Conservation (phyloP, 2,329 filamentous ascomycete genomes). For the Xylariales sp. region DNA sequence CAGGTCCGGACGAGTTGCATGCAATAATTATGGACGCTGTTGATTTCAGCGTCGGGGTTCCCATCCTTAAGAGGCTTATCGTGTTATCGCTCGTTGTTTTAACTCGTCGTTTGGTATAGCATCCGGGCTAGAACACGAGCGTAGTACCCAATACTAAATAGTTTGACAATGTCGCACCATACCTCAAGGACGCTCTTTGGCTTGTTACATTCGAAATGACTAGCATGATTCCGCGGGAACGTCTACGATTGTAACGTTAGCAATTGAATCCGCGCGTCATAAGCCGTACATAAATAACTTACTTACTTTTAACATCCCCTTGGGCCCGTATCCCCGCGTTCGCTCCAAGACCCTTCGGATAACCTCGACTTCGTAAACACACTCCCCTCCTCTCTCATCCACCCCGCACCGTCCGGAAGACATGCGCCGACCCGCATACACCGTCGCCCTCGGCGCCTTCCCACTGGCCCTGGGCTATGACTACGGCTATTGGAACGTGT, state of each 20-base stretch:
- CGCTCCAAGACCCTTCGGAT: background rate
- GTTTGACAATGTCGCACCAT: constrained; percentile 5
- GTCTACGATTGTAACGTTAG: constrained; percentile 1
- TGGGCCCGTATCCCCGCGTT: background rate
- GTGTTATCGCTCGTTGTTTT: background rate
- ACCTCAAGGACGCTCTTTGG: background rate
- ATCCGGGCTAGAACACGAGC: background rate
- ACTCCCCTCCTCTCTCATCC: background rate
- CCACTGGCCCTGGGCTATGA: constrained; percentile 5
- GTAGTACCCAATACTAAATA: background rate
- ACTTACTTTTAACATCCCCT: background rate
- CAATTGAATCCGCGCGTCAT: background rate
- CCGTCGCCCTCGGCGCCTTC: background rate
- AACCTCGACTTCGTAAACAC: background rate
- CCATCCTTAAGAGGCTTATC: constrained; percentile 10
- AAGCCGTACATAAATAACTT: background rate
- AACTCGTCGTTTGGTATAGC: background rate
- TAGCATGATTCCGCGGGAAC: background rate
- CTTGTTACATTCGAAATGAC: constrained; percentile 4
- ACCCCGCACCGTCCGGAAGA: background rate
- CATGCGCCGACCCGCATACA: background rate
- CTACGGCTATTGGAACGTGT: constrained; percentile 19
- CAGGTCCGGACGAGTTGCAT: constrained; percentile 18
- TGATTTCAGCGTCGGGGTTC: no score
- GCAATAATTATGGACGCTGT: background rate